Conservation (phyloP, 495 filamentous ascomycete genomes). For the Pseudomonodictys pantanalensis region DNA sequence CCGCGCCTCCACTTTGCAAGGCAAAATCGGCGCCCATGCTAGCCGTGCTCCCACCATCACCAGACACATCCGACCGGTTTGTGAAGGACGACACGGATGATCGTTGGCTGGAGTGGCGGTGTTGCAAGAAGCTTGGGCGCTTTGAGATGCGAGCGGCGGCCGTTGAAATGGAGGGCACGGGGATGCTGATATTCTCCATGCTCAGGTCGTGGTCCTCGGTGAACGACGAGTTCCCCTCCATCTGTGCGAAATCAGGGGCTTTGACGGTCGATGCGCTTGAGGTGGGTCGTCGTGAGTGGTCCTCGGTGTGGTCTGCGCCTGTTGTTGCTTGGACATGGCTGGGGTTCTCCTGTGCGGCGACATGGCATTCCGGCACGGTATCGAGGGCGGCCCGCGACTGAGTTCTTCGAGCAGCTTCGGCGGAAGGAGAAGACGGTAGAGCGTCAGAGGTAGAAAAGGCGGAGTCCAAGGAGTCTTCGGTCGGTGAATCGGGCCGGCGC, state of each 20-base stretch:
- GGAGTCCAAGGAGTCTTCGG: slow-evolving; percentile 40
- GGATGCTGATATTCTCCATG: slow-evolving; percentile 27
- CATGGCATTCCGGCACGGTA: neutral
- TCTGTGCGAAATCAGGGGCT: slow-evolving; percentile 25
- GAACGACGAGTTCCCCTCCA: slow-evolving; percentile 24
- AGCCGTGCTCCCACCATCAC: slow-evolving; percentile 63
- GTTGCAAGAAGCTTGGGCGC: slow-evolving; percentile 70
- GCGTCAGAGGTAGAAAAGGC: slow-evolving; percentile 52
- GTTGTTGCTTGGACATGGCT: slow-evolving; percentile 35
- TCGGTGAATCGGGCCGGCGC: slow-evolving; percentile 27
- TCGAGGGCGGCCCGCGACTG: slow-evolving; percentile 28
- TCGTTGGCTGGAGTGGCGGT: slow-evolving; percentile 70
- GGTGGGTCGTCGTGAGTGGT: slow-evolving; percentile 29
- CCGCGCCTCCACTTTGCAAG: slow-evolving; percentile 76
- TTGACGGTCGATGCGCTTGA: slow-evolving; percentile 36
- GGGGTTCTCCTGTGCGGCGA: slow-evolving; percentile 2
- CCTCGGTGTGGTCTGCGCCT: slow-evolving; percentile 15
- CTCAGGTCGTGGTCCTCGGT: slow-evolving; percentile 29
- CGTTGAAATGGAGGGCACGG: slow-evolving; percentile 15
- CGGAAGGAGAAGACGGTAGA: slow-evolving; percentile 41
- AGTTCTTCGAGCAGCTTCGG: slow-evolving; percentile 42
- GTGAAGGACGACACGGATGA: slow-evolving; percentile 73
- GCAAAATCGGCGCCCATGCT: slow-evolving; percentile 82
- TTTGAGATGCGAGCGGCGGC: slow-evolving; percentile 37
- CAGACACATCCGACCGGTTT: slow-evolving; percentile 54